These are phyloP conservation scores for Albatrellus sp. DNA, from an alignment of 1,284 basidiomycete species.

Conservation along the genomic window DNA sequence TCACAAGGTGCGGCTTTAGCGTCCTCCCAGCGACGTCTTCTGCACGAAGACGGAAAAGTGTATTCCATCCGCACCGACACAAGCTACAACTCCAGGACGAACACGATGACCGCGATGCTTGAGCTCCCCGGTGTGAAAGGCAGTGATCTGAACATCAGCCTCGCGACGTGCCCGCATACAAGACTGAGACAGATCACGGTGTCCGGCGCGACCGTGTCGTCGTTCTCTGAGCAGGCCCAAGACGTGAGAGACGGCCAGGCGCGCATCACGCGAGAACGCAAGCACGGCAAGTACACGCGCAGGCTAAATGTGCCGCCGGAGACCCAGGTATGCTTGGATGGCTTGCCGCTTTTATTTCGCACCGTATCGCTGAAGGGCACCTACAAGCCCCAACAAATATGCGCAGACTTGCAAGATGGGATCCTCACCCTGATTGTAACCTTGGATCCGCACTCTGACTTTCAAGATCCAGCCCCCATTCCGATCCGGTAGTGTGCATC, in stretches of 20 bases:
- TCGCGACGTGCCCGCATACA: conserved; percentile 42
- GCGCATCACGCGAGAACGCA: conserved; percentile 31
- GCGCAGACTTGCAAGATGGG: too few species aligned
- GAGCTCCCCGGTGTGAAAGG: conserved; percentile 53
- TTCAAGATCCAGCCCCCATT: too few species aligned
- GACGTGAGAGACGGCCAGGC: conserved; percentile 14
- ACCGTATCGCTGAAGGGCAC: too few species aligned
- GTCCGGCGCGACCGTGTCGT: conserved; percentile 26
- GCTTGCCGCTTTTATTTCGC: too few species aligned
- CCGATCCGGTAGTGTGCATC: too few species aligned
- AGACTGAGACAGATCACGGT: conserved; percentile 44
- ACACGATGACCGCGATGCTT: conserved; percentile 39
- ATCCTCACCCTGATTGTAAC: too few species aligned
- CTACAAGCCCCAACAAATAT: too few species aligned
- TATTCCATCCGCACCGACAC: conserved; percentile 38
- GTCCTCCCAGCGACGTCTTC: not conserved
- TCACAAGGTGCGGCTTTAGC: not conserved
- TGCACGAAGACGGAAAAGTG: conserved; percentile 1
- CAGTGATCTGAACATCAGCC: conserved; percentile 35
- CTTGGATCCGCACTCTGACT: too few species aligned
- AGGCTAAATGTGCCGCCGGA: conserved; percentile 43
- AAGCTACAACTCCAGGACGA: conserved; percentile 32
- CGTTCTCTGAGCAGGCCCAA: conserved; percentile 22
- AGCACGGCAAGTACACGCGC: conserved; percentile 38
- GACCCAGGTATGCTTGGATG: conserved; percentile 22